Conservation (phyloP, 1,284 basidiomycete genomes). For the Sporisorium reilianum region DNA sequence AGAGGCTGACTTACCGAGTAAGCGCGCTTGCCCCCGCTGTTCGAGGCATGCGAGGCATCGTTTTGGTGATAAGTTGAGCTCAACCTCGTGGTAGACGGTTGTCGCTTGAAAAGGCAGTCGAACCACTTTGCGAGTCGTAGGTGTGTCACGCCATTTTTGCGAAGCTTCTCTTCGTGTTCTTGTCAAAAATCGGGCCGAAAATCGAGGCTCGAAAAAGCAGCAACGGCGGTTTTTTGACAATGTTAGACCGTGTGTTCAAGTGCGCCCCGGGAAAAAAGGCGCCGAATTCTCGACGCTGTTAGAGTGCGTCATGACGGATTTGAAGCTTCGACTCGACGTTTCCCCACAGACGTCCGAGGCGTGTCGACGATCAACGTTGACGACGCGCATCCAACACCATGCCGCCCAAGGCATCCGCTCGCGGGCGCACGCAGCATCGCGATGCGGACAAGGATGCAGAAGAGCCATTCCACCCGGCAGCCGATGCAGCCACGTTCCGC, state of each 20-base stretch:
- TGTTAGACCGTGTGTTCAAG: too few relatives aligned
- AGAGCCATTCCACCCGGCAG: constrained; percentile 72
- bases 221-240: too few relatives aligned
- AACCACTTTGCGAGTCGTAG: too few relatives aligned
- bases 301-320: background rate
- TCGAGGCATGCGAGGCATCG: background rate
- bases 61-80: background rate
- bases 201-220: too few relatives aligned
- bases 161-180: too few relatives aligned
- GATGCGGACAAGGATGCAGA: constrained; percentile 28
- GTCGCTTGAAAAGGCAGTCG: too few relatives aligned
- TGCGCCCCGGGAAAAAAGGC: background rate
- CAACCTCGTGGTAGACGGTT: background rate
- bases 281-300: background rate
- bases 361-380: background rate
- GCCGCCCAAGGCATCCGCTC: constrained; percentile 32
- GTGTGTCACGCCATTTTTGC: too few relatives aligned
- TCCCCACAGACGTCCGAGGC: background rate
- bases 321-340: background rate
- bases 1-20: background rate
- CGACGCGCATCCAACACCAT: constrained; percentile 2
- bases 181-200: too few relatives aligned
- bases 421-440: constrained; percentile 34
- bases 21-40: background rate
- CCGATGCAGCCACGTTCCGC: constrained; percentile 82